These are phyloP conservation scores for Gomphus sp. DNA, from an alignment of 1,284 basidiomycete genomes.

Conservation along the genomic window DNA sequence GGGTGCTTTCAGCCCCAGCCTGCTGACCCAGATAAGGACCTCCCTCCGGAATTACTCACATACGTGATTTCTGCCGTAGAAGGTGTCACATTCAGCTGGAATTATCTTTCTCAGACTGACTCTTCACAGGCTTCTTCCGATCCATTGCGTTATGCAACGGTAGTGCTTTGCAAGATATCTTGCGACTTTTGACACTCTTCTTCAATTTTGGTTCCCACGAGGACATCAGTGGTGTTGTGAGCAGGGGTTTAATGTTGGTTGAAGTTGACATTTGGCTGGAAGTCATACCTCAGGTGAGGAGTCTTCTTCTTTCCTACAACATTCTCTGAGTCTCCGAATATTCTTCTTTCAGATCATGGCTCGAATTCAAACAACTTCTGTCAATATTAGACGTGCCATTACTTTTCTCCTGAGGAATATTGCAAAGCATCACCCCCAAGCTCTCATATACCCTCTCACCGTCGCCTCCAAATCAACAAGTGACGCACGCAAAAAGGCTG, in stretches of 20 bases:
- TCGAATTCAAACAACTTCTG: conserved; percentile 90
- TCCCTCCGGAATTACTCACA: conserved; percentile 62
- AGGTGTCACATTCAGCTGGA: conserved; percentile 35
- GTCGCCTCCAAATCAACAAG: conserved; percentile 97
- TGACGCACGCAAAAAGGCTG: conserved; percentile 72
- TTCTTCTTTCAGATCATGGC: conserved; percentile 76
- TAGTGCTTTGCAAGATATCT: conserved; percentile 91
- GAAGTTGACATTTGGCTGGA: conserved; percentile 98
- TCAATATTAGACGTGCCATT: conserved; percentile 84
- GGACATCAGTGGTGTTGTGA: conserved; percentile 87
- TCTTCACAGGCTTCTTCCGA: conserved; percentile 76
- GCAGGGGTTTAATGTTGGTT: conserved; percentile 80
- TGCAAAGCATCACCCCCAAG: conserved; percentile 95
- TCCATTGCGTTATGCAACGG: conserved; percentile 88
- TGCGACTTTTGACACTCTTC: conserved; percentile 93
- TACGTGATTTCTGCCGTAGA: conserved; percentile 95
- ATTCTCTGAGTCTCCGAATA: neutral
- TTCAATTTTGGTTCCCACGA: conserved; percentile 95
- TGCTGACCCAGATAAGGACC: conserved; percentile 52
- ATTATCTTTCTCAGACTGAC: neutral
- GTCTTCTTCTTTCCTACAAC: conserved; percentile 11
- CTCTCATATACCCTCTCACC: conserved; percentile 92
- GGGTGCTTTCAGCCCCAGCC: conserved; percentile 66
- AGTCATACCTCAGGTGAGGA: conserved; percentile 86
- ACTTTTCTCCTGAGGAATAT: conserved; percentile 87